Evolutionary conservation across 345 rosid genomes (phyloP), one percentile per base, ranked within the genome.

Genomic region (Atalantia buxifolia): DNA sequence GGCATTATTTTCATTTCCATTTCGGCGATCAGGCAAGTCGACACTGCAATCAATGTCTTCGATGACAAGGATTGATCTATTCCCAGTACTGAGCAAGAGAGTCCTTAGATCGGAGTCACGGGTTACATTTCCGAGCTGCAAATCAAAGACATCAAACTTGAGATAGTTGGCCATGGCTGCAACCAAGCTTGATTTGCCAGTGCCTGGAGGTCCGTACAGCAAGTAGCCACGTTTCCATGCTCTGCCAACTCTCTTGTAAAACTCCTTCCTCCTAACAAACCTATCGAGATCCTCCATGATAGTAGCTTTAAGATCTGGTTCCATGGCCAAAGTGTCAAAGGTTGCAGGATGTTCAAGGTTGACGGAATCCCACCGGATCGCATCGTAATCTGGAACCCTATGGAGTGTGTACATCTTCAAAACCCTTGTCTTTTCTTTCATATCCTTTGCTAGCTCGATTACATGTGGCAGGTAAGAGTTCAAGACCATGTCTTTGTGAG

Each of bases 141-240:
- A 78, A 83, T 91, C 94, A 62, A 88, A 91, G 0, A 91, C 84
- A 70, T 91, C 92, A 42, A 89, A 89, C 78, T 87, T 91, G 3
- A 91, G 80, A 63, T 90, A 78, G 75, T 92, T 92, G 7, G 94
- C 97, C 91, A 92, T 89, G 42, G 97, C 94, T 0, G 97, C 94
- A 45, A 92, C 88, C 81, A 92, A 65, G 67, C 94, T 92, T 9
- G 97, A 90, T 83, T 92, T 89, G 4, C 97, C 97, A 0, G 97
- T 90, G 0, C 94, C 97, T 0, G 97, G 97, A 53, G 94, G 97
- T n/a, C 97, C 94, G 64, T 90, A 90, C 55, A 92, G 68, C 78
- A 92, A 79, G 82, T 92, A 92, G n/a, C 97, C 91, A 0, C 94
- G 80, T 53, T 92, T 92, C 94, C 97, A 92, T 4, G 94, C 90